Percentiles rank a stretch among this genome's conserved stretches.
Conservation (phyloP, 129 eudicot species). For the Gnaphalium uliginosum region DNA sequence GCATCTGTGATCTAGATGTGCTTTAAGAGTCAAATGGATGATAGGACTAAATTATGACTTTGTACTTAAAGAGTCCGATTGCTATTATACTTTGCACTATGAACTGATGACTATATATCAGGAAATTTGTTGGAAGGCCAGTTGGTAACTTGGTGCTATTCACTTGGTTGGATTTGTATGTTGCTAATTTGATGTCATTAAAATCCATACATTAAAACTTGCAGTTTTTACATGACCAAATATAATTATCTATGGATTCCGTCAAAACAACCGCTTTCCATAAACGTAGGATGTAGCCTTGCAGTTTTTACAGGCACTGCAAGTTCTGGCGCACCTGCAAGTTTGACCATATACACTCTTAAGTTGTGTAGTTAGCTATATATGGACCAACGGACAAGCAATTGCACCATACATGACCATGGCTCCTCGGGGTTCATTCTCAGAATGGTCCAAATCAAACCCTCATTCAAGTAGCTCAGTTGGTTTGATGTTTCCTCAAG, state of each 20-base stretch:
- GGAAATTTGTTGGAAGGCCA: background rate
- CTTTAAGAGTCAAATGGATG: no score
- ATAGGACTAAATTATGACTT: no score
- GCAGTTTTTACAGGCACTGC: constrained; percentile 76
- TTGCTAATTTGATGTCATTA: no score
- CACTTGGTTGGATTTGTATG: no score
- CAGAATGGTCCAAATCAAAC: constrained; percentile 53
- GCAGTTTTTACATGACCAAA: background rate
- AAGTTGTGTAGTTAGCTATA: constrained; percentile 37
- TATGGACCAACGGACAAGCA: constrained; percentile 64
- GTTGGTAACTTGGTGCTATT: background rate
- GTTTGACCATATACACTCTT: constrained; percentile 80
- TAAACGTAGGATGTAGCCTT: constrained; percentile 80
- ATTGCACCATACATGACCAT: constrained; percentile 53
- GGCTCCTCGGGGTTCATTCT: constrained; percentile 41
- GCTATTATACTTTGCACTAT: background rate
- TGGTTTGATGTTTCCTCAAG: constrained; percentile 38
- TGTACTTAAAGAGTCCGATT: background rate
- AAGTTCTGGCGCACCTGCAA: constrained; percentile 80
- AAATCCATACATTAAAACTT: background rate
- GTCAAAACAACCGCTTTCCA: constrained; percentile 1
- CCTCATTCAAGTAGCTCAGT: constrained; percentile 42
- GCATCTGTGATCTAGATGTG: no score
- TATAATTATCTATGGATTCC: background rate
- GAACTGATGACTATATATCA: background rate